Conservation (phyloP, 2,329 filamentous ascomycete genomes). For the Aureobasidium mangrovei region DNA sequence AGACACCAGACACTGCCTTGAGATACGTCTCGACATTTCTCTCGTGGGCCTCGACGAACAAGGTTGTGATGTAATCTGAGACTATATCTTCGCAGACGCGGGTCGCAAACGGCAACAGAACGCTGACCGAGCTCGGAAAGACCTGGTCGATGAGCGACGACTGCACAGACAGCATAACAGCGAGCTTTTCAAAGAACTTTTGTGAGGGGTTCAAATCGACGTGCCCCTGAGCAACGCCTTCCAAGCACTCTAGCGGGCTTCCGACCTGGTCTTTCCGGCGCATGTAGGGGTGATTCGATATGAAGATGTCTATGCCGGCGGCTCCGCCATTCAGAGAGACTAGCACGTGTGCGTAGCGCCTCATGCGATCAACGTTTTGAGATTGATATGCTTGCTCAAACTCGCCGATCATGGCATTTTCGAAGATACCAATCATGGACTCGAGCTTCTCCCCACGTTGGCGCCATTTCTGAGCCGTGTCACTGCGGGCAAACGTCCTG, state of each 20-base stretch:
- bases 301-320: conserved; percentile 70
- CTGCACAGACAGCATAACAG: conserved; percentile 74
- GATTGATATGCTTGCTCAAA: conserved; percentile 89
- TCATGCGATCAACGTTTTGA: conserved; percentile 83
- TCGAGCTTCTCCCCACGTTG: conserved; percentile 63
- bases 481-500: conserved; percentile 67
- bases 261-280: conserved; percentile 61
- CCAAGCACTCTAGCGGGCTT: conserved; percentile 73
- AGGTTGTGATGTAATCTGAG: conserved; percentile 71
- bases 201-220: conserved; percentile 74
- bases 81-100: conserved; percentile 75
- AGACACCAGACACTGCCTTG: conserved; percentile 76
- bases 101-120: conserved; percentile 71
- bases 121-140: conserved; percentile 61
- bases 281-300: conserved; percentile 79
- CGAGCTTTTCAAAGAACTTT: conserved; percentile 67
- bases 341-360: conserved; percentile 78
- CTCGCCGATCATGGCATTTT: conserved; percentile 80
- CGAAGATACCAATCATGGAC: conserved; percentile 72
- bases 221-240: conserved; percentile 54
- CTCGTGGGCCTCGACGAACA: conserved; percentile 82
- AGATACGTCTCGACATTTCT: conserved; percentile 68
- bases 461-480: conserved; percentile 66
- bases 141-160: conserved; percentile 69
- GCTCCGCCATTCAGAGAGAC: conserved; percentile 71